Percentiles rank a stretch among this genome's conserved stretches.
phyloP scores from a whole-genome alignment of 768 basidiomycete species.

The Naganishia antarctica region DNA sequence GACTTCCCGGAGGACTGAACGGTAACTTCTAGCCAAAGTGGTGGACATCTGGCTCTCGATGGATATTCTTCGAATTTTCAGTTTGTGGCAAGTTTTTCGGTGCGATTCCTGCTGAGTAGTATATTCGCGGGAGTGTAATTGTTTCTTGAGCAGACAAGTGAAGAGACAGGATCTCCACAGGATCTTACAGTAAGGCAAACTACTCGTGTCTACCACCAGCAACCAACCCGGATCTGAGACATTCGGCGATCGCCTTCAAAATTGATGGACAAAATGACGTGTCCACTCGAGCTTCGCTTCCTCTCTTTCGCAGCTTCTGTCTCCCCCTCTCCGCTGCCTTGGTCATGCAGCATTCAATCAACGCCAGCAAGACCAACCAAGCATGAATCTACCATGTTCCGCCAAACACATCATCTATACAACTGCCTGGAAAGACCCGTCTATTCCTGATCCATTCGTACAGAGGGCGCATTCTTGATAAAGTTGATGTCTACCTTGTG shows the following conservation, averaged over 20 bases:
- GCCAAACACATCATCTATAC: slow-evolving; percentile 10
- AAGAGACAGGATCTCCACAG: no score
- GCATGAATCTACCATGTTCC: neutral
- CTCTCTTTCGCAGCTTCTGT: no score
- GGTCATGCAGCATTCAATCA: no score
- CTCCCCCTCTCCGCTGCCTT: no score
- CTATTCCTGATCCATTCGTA: slow-evolving; percentile 65
- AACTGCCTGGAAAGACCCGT: slow-evolving; percentile 24
- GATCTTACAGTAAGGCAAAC: no score
- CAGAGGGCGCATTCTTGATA: slow-evolving; percentile 82
- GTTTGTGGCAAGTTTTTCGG: no score
- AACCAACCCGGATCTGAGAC: neutral
- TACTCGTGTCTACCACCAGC: neutral
- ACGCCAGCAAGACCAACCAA: neutral
- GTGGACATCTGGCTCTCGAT: slow-evolving; percentile 9
- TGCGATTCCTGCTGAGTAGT: no score
- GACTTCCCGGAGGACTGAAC: slow-evolving; percentile 23
- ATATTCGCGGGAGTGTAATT: no score
- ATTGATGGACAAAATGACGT: slow-evolving; percentile 2
- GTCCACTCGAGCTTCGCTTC: no score
- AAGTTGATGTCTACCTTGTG: slow-evolving; percentile 91
- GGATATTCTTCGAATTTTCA: neutral
- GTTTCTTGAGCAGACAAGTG: no score
- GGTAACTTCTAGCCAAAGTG: slow-evolving; percentile 20
- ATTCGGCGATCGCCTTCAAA: slow-evolving; percentile 18